These are phyloP conservation scores for Pleurotus cornucopiae DNA, from an alignment of 768 basidiomycete genomes.

Conservation along the genomic window DNA sequence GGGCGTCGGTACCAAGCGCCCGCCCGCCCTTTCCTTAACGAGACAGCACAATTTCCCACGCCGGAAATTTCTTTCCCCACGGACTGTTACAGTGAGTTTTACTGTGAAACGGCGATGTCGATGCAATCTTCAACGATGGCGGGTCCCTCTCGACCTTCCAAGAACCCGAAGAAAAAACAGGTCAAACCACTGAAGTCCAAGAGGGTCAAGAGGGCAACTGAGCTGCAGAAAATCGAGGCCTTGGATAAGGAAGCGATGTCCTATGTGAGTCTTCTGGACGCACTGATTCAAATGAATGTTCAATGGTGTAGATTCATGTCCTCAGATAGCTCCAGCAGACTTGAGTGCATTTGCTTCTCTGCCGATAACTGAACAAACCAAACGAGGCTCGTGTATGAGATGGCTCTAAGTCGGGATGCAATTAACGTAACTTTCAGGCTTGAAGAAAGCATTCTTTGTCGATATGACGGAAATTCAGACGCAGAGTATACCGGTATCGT, in stretches of 20 bases:
- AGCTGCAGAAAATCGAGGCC: slow-evolving; percentile 32
- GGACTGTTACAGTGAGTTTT: background rate
- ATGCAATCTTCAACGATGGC: background rate
- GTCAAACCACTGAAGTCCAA: slow-evolving; percentile 3
- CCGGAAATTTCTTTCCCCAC: background rate
- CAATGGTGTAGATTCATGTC: slow-evolving; percentile 7
- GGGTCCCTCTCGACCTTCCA: slow-evolving; percentile 15
- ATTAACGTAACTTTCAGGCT: slow-evolving; percentile 38
- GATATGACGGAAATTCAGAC: slow-evolving; percentile 92
- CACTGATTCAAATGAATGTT: slow-evolving; percentile 9
- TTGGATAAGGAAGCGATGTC: slow-evolving; percentile 27
- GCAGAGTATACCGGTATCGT: slow-evolving; percentile 82
- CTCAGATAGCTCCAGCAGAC: slow-evolving; percentile 46
- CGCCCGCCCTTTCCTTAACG: background rate
- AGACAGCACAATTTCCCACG: background rate
- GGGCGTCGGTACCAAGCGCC: too few species aligned
- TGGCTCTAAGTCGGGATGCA: background rate
- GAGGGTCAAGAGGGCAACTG: slow-evolving; percentile 26
- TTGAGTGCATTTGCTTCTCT: slow-evolving; percentile 65
- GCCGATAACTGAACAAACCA: slow-evolving; percentile 74
- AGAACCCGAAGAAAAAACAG: background rate
- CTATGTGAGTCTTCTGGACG: slow-evolving; percentile 28
- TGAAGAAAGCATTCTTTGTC: slow-evolving; percentile 83
- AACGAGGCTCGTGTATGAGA: slow-evolving; percentile 48
- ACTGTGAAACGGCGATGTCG: background rate